phyloP scores from a whole-genome alignment of 108 stramenopile species.

The Parietichytrium sp. region DNA sequence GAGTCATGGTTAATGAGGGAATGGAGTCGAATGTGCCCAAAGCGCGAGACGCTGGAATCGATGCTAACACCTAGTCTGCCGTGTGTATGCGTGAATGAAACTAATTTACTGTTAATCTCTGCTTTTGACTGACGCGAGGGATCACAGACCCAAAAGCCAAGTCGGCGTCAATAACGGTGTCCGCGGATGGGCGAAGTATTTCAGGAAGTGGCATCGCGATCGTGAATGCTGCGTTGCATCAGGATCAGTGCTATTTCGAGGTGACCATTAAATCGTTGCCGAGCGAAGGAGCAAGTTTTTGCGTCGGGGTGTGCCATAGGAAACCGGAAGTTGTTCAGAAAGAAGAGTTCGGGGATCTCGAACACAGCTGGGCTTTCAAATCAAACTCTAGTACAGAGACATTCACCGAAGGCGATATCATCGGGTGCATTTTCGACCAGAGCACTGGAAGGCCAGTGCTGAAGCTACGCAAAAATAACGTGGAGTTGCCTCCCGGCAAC shows the following conservation, averaged over 20 bases:
- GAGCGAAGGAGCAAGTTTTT: background rate
- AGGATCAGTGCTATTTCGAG: constrained; percentile 33
- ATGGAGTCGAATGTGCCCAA: background rate
- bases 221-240: constrained; percentile 17
- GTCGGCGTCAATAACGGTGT: background rate
- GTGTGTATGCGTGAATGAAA: background rate
- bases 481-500: background rate
- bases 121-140: too few relatives aligned
- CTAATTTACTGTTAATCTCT: background rate
- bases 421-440: constrained; percentile 26
- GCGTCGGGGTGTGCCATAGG: background rate
- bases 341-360: background rate
- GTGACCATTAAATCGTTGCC: background rate
- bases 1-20: too few relatives aligned
- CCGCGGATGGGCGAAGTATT: background rate
- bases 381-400: background rate
- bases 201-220: background rate
- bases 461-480: background rate
- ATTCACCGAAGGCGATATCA: background rate
- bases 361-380: constrained; percentile 21
- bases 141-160: constrained; percentile 30
- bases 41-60: background rate
- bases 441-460: constrained; percentile 12
- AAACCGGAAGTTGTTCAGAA: constrained; percentile 21
- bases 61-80: background rate